Evolutionary conservation across 371 early-diverging fungal species (phyloP), one percentile per base, ranked within the genome.

Genomic region (Apophysomyces variabilis): DNA sequence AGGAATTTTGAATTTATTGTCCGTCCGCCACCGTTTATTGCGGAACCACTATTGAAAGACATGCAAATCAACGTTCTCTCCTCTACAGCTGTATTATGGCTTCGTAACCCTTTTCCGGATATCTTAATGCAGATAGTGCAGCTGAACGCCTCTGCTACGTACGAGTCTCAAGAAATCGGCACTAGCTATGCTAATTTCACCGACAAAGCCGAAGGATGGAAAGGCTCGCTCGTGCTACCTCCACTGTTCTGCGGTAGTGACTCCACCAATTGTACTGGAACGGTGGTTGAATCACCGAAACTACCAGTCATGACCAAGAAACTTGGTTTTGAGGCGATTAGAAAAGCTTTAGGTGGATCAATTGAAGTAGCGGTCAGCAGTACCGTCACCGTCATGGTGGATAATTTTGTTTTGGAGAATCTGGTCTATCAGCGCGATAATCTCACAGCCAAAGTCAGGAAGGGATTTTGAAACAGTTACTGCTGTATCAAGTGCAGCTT

Each of bases 11-110:
- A 43, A 36, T 83, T 83, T 57, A 56, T 61, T 14, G 72, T 78
- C 6, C 65, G 62, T 4, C 67, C 73, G 12, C 83, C 83, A 54
- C 66, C 54, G 4, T 74, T 83, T 46, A 65, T 70, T 44, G 70
- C 72, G 35, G 62, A 59, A 5, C 70, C 83, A 6, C 26, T 83
- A 14, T 50, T 83, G 45, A 69, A 70, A 21, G 76, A 77, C 16
- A 72, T 76, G 57, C 77, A 74, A 56, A 70, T 83, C 70, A 77
- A 80, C 38, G 60, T 83, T 1, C 36, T 80, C 7, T 83, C 83
- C 7, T 83, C 83, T 4, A 79, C 80, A 2, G 73, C 72, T 3
- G 57, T 79, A 5, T 62, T 80, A 44, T 80, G 79, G 64, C 58
- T 83, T 12, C 61, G 73, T 18, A 83, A 83, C 35, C 80, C 83